Conservation (phyloP, 805 yeast genomes). For the Schwanniomyces yamadae region DNA sequence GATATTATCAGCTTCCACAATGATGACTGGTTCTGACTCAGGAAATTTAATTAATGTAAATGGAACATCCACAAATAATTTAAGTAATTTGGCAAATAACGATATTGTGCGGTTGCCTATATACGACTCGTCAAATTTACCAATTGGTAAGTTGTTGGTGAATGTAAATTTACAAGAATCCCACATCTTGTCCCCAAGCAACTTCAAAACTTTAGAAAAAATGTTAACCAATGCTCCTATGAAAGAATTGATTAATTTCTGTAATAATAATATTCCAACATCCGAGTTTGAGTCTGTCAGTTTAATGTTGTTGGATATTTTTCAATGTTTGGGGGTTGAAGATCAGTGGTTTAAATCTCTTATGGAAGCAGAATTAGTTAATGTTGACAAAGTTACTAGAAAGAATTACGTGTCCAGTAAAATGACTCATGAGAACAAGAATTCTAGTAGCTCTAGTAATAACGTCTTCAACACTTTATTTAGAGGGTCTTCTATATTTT, state of each 20-base stretch:
- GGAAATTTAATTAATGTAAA: constrained; percentile 23
- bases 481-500: constrained; percentile 80
- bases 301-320: constrained; percentile 64
- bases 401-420: constrained; percentile 39
- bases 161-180: constrained; percentile 51
- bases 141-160: constrained; percentile 58
- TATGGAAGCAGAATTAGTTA: constrained; percentile 62
- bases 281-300: constrained; percentile 55
- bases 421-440: constrained; percentile 11
- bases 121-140: constrained; percentile 37
- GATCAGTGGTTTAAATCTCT: constrained; percentile 71
- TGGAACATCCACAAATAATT: constrained; percentile 10
- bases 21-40: constrained; percentile 25
- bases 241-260: constrained; percentile 49
- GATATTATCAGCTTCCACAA: constrained; percentile 31
- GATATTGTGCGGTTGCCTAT: constrained; percentile 49
- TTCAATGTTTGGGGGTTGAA: constrained; percentile 67
- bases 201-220: constrained; percentile 61
- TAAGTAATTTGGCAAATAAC: constrained; percentile 9
- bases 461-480: constrained; percentile 49
- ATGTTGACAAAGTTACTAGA: constrained; percentile 45
- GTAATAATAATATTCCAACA: constrained; percentile 38
- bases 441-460: constrained; percentile 20
- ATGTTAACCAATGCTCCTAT: constrained; percentile 56
- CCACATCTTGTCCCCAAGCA: constrained; percentile 57